These are phyloP conservation scores for Xanthoconium stramineum DNA, from an alignment of 768 basidiomycete genomes.

Conservation along the genomic window DNA sequence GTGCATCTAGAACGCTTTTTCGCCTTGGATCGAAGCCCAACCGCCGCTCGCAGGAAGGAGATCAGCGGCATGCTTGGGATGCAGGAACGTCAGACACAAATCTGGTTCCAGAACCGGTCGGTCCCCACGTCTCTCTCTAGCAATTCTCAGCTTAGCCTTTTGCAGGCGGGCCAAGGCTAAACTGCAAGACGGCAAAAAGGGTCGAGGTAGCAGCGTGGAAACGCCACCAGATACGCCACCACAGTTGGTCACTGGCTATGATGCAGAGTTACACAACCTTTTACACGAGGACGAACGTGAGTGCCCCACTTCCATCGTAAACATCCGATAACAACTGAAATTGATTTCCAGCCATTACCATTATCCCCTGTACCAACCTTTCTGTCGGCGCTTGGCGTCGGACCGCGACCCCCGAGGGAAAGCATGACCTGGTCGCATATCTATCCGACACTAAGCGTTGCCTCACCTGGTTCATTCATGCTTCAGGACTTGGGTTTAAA, in stretches of 20 bases:
- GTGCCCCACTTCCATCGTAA: slow-evolving; percentile 23
- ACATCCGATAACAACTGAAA: neutral
- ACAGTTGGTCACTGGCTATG: slow-evolving; percentile 47
- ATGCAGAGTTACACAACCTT: slow-evolving; percentile 59
- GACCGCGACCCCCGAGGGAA: slow-evolving; percentile 50
- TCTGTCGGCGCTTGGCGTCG: slow-evolving; percentile 79
- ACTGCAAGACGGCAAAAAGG: slow-evolving; percentile 57
- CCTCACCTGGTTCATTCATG: slow-evolving; percentile 78
- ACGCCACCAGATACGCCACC: slow-evolving; percentile 50
- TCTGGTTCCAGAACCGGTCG: slow-evolving; percentile 85
- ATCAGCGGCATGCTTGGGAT: slow-evolving; percentile 74
- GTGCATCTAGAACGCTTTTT: slow-evolving; percentile 71
- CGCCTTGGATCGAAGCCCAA: slow-evolving; percentile 65
- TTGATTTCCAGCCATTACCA: slow-evolving; percentile 52
- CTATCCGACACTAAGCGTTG: slow-evolving; percentile 63
- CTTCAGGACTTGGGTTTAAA: slow-evolving; percentile 72
- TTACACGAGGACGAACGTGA: slow-evolving; percentile 77
- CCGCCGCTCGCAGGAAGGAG: slow-evolving; percentile 65
- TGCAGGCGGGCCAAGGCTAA: slow-evolving; percentile 80
- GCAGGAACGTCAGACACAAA: slow-evolving; percentile 85
- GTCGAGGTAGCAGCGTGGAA: slow-evolving; percentile 33
- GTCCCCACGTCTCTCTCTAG: neutral
- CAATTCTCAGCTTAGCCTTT: neutral
- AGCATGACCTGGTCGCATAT: slow-evolving; percentile 73
- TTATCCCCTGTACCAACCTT: slow-evolving; percentile 74